Conservation (phyloP, 208 protist genomes). For the Crithidia bombi region DNA sequence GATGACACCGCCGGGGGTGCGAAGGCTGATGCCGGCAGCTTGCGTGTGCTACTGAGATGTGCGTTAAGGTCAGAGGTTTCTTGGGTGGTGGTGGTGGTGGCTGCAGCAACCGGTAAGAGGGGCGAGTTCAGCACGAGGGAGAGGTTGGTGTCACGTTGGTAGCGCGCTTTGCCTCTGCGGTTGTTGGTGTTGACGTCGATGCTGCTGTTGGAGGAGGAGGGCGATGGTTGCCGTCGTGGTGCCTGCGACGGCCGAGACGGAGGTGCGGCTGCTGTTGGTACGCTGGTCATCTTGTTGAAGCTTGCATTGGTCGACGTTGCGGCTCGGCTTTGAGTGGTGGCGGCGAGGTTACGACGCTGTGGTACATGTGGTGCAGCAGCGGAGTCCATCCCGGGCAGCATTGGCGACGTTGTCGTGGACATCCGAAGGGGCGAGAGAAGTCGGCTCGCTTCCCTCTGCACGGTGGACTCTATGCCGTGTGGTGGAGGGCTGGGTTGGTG, state of each 20-base stretch:
- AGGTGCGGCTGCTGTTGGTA: no score
- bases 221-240: background rate
- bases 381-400: background rate
- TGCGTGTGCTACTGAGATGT: background rate
- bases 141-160: background rate
- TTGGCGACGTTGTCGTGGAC: background rate
- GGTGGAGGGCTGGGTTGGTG: no score
- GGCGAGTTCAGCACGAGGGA: constrained; percentile 4
- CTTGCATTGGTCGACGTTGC: no score
- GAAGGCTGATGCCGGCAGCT: background rate
- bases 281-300: no score
- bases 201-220: background rate
- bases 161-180: no score
- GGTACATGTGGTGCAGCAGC: background rate
- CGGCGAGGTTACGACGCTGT: no score
- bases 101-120: background rate
- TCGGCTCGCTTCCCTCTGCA: background rate
- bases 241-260: no score
- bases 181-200: background rate
- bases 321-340: no score
- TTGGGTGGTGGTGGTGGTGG: background rate
- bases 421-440: background rate
- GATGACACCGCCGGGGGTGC: background rate
- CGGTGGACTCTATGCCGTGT: background rate
- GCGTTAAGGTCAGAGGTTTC: background rate